A percentile compares a stretch with the other conserved stretches of the same genome.
Conservation (phyloP, 371 early-diverging fungal genomes). For the Batkoa obscura region DNA sequence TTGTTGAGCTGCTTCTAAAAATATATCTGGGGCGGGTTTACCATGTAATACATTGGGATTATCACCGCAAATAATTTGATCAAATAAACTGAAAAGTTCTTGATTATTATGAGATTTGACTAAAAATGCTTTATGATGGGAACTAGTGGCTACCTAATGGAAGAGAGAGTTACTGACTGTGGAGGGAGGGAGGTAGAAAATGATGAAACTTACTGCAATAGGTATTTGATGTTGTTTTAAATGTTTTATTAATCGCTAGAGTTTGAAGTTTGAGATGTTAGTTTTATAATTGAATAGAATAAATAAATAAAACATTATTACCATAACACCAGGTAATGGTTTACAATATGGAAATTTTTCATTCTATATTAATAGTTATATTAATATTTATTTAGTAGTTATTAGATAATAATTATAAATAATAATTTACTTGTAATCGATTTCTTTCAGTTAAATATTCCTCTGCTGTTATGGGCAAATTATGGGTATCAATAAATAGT, state of each 20-base stretch:
- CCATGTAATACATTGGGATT: constrained; percentile 52
- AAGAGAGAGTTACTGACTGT: no score
- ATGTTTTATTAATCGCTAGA: constrained; percentile 46
- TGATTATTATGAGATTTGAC: constrained; percentile 51
- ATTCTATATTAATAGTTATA: no score
- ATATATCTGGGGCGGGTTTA: constrained; percentile 85
- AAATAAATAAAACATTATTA: constrained; percentile 4
- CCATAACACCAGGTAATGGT: constrained; percentile 51
- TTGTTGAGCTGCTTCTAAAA: constrained; percentile 42
- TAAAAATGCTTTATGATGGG: constrained; percentile 41
- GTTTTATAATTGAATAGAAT: not conserved
- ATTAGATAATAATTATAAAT: no score
- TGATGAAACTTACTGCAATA: constrained; percentile 61
- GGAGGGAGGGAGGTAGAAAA: no score
- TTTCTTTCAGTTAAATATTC: no score
- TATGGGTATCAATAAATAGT: no score
- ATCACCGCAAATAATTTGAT: constrained; percentile 65
- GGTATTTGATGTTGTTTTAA: constrained; percentile 54
- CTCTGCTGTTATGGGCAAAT: no score
- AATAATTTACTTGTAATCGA: no score
- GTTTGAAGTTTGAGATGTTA: no score
- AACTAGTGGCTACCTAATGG: no score
- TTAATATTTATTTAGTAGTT: no score
- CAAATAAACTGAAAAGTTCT: constrained; percentile 58
- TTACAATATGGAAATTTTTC: constrained; percentile 35